phyloP scores from a whole-genome alignment of 805 yeast species.

The Saturnispora diversa region DNA sequence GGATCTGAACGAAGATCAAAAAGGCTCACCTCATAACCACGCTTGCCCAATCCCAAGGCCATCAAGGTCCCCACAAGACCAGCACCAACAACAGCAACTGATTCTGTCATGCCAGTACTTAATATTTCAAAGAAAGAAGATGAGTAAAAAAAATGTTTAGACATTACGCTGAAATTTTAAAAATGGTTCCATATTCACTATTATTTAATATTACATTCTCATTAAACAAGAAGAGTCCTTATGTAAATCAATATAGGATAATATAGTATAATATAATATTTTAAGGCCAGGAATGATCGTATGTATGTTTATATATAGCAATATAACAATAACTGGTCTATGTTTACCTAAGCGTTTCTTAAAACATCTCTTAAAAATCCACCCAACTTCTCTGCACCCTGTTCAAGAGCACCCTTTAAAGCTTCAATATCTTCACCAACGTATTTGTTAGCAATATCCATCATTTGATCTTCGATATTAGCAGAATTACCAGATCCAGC shows the following conservation, averaged over 20 bases:
- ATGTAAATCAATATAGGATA: no score
- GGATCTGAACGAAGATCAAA: conserved; percentile 72
- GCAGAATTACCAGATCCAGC: conserved; percentile 18
- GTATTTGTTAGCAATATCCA: conserved; percentile 60
- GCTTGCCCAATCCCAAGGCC: conserved; percentile 67
- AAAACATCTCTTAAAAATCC: conserved; percentile 81
- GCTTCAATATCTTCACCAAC: conserved; percentile 81
- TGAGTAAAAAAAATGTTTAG: background rate
- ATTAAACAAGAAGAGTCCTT: no score
- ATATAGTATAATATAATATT: no score
- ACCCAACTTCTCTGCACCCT: conserved; percentile 85
- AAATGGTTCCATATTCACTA: background rate
- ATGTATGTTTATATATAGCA: no score
- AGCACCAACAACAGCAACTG: conserved; percentile 70
- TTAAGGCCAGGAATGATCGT: no score
- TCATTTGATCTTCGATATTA: conserved; percentile 44
- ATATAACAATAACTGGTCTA: no score
- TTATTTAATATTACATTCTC: no score
- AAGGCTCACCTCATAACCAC: conserved; percentile 64
- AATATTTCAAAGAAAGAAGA: background rate
- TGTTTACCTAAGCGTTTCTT: conserved; percentile 29
- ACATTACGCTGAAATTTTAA: no score
- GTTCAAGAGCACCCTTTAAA: conserved; percentile 84
- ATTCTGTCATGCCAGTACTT: conserved; percentile 17
- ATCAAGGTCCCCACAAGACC: conserved; percentile 85